Evolutionary conservation across 306 rosid genomes (phyloP).

Genomic region (Acacia confusa): DNA sequence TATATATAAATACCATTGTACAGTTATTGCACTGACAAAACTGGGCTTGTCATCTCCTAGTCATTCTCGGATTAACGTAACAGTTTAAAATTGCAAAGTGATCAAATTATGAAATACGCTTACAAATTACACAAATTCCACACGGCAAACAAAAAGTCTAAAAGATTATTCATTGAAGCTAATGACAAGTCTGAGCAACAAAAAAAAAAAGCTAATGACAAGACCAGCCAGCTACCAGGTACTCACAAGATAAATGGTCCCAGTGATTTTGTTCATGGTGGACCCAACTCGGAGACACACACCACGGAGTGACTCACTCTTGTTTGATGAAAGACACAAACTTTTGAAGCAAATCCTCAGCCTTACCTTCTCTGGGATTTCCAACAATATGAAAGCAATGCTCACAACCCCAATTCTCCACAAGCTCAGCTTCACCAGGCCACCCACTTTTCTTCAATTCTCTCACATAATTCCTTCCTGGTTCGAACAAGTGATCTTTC

Average conservation of each 20-base stretch:
- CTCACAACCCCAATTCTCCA: constrained; percentile 35
- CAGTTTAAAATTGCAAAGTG: background rate
- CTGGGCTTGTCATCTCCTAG: constrained; percentile 8
- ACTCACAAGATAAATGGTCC: background rate
- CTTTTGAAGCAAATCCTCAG: constrained; percentile 33
- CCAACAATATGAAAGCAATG: constrained; percentile 45
- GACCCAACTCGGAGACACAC: no score
- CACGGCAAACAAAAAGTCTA: background rate
- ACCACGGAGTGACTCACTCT: background rate
- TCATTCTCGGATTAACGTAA: no score
- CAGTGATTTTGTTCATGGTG: no score
- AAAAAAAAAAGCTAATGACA: background rate
- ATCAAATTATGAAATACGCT: no score
- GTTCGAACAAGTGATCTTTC: constrained; percentile 43
- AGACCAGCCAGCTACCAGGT: no score
- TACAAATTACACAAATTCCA: background rate
- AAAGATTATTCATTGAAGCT: background rate
- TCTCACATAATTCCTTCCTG: constrained; percentile 35
- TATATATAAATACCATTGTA: no score
- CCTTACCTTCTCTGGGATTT: constrained; percentile 25
- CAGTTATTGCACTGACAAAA: background rate
- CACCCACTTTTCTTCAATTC: constrained; percentile 55
- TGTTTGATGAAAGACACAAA: constrained; percentile 38
- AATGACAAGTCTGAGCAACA: no score
- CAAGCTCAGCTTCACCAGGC: constrained; percentile 47